These are phyloP conservation scores for Citrus unshiu DNA, from an alignment of 345 rosid species.

Conservation along the genomic window DNA sequence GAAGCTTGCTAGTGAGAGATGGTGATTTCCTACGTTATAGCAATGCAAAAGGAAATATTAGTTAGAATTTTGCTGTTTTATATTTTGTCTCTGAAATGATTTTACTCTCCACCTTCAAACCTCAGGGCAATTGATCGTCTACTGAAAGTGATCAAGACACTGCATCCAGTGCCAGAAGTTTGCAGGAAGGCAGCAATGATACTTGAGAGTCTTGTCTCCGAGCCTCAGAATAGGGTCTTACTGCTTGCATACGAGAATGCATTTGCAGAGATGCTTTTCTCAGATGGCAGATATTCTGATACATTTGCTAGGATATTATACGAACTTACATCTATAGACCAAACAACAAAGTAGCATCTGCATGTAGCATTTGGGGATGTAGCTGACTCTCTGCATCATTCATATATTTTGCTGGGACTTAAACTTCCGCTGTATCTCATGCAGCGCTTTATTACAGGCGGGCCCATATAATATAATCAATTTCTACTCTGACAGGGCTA, in stretches of 20 bases:
- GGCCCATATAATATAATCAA: too few relatives aligned
- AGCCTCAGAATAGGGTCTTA: conserved; percentile 78
- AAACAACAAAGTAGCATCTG: conserved; percentile 71
- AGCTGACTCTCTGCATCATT: conserved; percentile 13
- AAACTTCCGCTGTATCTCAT: too few relatives aligned
- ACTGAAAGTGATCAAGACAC: conserved; percentile 71
- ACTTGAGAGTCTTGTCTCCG: conserved; percentile 82
- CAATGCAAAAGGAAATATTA: not conserved
- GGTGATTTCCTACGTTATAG: conserved; percentile 33
- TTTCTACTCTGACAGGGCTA: too few relatives aligned
- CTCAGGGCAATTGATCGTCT: conserved; percentile 93
- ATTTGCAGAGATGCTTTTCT: conserved; percentile 84
- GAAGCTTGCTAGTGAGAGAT: conserved; percentile 96
- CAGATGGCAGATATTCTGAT: conserved; percentile 80
- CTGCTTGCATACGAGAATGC: conserved; percentile 84
- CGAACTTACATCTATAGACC: conserved; percentile 82
- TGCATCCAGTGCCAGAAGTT: conserved; percentile 91
- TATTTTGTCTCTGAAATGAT: not conserved
- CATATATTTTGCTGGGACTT: not conserved
- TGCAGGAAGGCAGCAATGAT: conserved; percentile 96
- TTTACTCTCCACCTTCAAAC: not conserved
- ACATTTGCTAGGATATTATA: conserved; percentile 88
- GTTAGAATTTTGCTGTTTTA: not conserved
- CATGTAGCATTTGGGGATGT: conserved; percentile 96
- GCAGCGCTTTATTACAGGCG: too few relatives aligned